phyloP scores from a whole-genome alignment of 257 asterid genomes.

The Solanum stenotomum region DNA sequence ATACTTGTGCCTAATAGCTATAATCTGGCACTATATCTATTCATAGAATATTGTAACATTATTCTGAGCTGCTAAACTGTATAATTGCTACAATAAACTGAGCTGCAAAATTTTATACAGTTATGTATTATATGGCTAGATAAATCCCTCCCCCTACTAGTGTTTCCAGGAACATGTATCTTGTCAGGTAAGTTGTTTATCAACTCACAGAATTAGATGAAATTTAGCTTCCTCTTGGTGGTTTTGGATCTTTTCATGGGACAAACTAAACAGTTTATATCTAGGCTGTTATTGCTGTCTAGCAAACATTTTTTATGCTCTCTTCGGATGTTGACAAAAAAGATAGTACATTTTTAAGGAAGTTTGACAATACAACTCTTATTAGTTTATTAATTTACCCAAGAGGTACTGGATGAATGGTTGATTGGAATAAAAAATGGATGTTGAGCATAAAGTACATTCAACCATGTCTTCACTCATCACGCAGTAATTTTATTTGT shows the following conservation, averaged over 20 bases:
- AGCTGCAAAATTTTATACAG: background rate
- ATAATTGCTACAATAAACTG: background rate
- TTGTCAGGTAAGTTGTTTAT: no score
- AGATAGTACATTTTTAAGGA: background rate
- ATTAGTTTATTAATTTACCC: background rate
- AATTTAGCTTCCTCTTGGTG: background rate
- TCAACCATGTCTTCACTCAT: background rate
- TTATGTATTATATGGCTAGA: background rate
- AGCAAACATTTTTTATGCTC: background rate
- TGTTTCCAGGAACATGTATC: no score
- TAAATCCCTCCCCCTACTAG: no score
- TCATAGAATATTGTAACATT: background rate
- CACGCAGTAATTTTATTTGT: background rate
- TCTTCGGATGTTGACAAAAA: background rate
- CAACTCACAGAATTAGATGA: background rate
- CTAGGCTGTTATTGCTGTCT: background rate
- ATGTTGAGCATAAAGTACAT: background rate
- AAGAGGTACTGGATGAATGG: background rate
- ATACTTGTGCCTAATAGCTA: background rate
- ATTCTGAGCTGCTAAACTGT: background rate
- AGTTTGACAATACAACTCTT: background rate
- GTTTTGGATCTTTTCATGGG: background rate
- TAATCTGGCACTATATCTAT: background rate
- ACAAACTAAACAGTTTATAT: background rate
- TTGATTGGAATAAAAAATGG: background rate